Evolutionary conservation across 495 filamentous ascomycete genomes (phyloP), one percentile per base, ranked within the genome.

Genomic region (Neurospora cerealis): DNA sequence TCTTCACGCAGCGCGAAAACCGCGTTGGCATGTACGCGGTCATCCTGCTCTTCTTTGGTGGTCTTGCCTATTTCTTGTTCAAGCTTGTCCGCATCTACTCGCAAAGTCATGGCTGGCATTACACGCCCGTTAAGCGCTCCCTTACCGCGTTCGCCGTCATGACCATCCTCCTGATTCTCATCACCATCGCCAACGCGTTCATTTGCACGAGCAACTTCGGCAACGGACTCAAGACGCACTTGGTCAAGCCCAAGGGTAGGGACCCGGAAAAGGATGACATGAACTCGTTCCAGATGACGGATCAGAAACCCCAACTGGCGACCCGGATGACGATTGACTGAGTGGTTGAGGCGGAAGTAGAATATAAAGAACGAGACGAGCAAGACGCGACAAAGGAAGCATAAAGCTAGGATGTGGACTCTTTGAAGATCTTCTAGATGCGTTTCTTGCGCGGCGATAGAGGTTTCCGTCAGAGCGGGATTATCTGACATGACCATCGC

Each of bases 81-180:
- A 99, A 99, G 86, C 89, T 98, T 36, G 90, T 94, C 72, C 94
- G 96, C 79, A 99, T 99, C 90, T 99, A 96, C 84, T 87, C 89
- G 73, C 82, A 85, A 19, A 76, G 76, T 17, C 84, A 83, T n/a
- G 79, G 76, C 37, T 39, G 80, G 7, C 80, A 85, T 73, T 99
- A 98, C 82, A 73, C 85, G 34, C 89, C 95, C 0, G 94, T 93
- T 21, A 88, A 90, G 62, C 88, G 89, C 72, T 92, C 90, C 54
- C 86, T 99, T 78, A 98, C 96, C 28, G 92, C 92, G 74, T 99
- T 99, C 82, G 94, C 96, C 71, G 89, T 97, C 73, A 92, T 99
- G 77, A 98, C 96, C 28, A 89, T 99, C 39, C 78, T 96, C 37
- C 84, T 98, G 74, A 94, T 99, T 77, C 84, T 97, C 48, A 80